Conservation (phyloP, 2,329 filamentous ascomycete species). For the Fusarium austroafricanum region DNA sequence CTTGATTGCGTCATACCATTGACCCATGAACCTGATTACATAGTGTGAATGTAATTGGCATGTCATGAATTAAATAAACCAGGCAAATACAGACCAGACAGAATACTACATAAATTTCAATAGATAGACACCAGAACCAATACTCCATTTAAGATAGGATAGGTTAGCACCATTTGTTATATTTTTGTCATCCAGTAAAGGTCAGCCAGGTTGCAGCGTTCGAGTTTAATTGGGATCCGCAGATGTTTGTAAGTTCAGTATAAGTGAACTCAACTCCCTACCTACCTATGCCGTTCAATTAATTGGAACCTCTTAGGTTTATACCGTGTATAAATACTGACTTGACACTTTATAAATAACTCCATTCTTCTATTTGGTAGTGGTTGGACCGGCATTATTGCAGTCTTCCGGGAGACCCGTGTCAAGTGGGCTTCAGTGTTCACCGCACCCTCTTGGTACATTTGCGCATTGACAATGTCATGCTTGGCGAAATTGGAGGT, state of each 20-base stretch:
- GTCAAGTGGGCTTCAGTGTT: background rate
- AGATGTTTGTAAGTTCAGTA: too few relatives aligned
- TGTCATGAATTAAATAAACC: background rate
- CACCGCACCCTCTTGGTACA: background rate
- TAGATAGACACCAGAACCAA: too few relatives aligned
- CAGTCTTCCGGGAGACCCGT: background rate
- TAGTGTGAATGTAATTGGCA: background rate
- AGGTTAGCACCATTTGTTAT: too few relatives aligned
- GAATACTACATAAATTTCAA: too few relatives aligned
- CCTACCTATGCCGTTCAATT: too few relatives aligned
- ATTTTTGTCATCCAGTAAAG: background rate
- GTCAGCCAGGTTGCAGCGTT: background rate
- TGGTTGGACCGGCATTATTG: background rate
- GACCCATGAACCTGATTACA: background rate
- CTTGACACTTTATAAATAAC: background rate
- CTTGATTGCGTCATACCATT: conserved; percentile 1
- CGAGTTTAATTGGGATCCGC: too few relatives aligned
- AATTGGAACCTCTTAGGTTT: background rate
- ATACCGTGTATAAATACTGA: background rate
- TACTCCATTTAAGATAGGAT: background rate
- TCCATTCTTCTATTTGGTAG: background rate
- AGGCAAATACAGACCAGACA: background rate
- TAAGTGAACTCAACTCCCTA: too few relatives aligned
- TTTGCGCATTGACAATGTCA: background rate
- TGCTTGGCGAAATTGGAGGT: background rate